Base-by-base conservation (phyloP, 495 filamentous ascomycete genomes). In the Emericellopsis terricola region DNA sequence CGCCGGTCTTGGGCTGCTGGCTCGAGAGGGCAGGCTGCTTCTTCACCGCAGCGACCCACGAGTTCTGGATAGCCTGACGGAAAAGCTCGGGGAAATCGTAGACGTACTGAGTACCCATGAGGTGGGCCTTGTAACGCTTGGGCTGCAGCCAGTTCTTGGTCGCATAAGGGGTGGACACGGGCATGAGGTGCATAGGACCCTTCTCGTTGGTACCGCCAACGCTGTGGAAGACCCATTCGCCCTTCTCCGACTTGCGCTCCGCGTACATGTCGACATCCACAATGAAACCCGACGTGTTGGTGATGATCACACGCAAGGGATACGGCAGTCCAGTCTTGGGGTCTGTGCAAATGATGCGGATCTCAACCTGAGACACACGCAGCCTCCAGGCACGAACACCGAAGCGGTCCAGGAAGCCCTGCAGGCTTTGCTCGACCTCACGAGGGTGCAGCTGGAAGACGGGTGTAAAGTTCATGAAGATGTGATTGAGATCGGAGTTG, bases 61-160 rank as follows among this genome's bases (percentile, higher is more conserved):
- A 81, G 63, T 94, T 94, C 60, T 94, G 84, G 57, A 93, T 80
- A 27, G 89, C 87, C 56, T 96, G 89, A 49, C 89, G 71, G 79
- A 97, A 97, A 20, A 97, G 76, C 64, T 97, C 91, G 6, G 89
- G 89, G 80, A 97, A 97, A 63, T 97, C 89, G 53, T 97, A 97
- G 38, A 94, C 91, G 44, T 94, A 97, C 53, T 97, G 89, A 13
- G 89, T 97, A 44, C 89, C 89, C 86, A 96, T 94, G 36, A 97
- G 52, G 56, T 97, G 89, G 33, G 89, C 89, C 73, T 91, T 96
- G 75, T 96, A 96, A 38, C 89, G 72, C 73, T 96, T 97, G 40
- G 89, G 89, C 61, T 97, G 89, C 41, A 96, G 65, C 77, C 86
- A 93, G 51, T 94, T 91, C 69, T 96, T 97, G 46, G 87, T 93